phyloP scores from a whole-genome alignment of 805 yeast genomes.

The Saccharomyces cerevisiae region DNA sequence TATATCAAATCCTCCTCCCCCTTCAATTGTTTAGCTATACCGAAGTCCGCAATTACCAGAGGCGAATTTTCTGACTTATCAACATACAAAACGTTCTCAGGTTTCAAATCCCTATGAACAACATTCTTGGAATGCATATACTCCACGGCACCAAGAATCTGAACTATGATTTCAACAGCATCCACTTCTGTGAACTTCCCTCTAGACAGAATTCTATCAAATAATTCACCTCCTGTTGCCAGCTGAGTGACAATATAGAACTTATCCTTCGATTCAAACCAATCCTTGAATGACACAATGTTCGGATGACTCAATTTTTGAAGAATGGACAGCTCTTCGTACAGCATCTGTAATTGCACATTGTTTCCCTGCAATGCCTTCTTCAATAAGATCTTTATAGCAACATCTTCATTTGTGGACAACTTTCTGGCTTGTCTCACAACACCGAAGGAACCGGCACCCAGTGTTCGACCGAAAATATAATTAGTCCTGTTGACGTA shows the following conservation, averaged over 20 bases:
- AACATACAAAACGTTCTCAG: constrained; percentile 80
- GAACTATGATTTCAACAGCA: constrained; percentile 67
- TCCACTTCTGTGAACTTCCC: constrained; percentile 87
- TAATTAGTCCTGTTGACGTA: constrained; percentile 60
- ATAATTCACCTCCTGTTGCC: constrained; percentile 93
- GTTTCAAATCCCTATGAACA: constrained; percentile 91
- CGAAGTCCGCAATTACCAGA: constrained; percentile 89
- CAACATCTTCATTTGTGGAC: constrained; percentile 60
- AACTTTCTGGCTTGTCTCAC: constrained; percentile 65
- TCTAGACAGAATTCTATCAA: constrained; percentile 71
- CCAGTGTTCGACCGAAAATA: constrained; percentile 73
- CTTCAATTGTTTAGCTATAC: constrained; percentile 75
- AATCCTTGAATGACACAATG: constrained; percentile 82
- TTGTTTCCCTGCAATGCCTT: constrained; percentile 77
- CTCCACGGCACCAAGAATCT: constrained; percentile 66
- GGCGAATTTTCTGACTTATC: constrained; percentile 50
- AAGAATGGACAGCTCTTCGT: constrained; percentile 68
- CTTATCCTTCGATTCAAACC: constrained; percentile 90
- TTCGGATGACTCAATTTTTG: constrained; percentile 69
- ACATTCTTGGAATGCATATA: constrained; percentile 71
- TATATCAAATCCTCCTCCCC: constrained; percentile 52
- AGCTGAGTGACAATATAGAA: constrained; percentile 89
- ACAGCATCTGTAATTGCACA: constrained; percentile 45
- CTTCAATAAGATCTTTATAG: constrained; percentile 81
- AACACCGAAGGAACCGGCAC: constrained; percentile 93